Percentiles rank a stretch among this genome's conserved stretches.
Conservation (phyloP, 345 rosid genomes). For the Gossypium australe region DNA sequence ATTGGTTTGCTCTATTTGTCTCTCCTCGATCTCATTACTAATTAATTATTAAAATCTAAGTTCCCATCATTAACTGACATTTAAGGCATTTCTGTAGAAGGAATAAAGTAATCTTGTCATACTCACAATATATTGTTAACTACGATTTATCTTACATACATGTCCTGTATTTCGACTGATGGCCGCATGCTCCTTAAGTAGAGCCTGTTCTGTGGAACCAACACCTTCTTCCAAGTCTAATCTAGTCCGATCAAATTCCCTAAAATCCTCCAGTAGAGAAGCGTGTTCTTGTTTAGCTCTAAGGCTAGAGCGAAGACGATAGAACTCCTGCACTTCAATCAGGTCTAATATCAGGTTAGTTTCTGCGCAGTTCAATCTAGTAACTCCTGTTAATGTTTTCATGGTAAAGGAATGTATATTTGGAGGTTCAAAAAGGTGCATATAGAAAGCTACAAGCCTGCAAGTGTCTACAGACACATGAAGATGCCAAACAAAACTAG, state of each 20-base stretch:
- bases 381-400: background rate
- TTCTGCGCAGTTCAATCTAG: background rate
- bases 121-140: background rate
- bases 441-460: background rate
- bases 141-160: slow-evolving; percentile 29
- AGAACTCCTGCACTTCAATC: slow-evolving; percentile 82
- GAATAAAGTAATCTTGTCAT: background rate
- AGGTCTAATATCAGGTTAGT: slow-evolving; percentile 24
- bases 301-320: slow-evolving; percentile 82
- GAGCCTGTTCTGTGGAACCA: slow-evolving; percentile 66
- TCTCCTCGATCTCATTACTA: background rate
- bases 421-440: background rate
- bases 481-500: background rate
- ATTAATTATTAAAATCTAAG: slow-evolving; percentile 5
- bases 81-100: background rate
- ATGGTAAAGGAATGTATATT: slow-evolving; percentile 1
- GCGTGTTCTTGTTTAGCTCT: slow-evolving; percentile 93
- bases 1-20: background rate
- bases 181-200: slow-evolving; percentile 76
- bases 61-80: background rate
- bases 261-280: slow-evolving; percentile 88
- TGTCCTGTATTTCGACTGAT: slow-evolving; percentile 81
- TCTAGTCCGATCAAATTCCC: slow-evolving; percentile 88
- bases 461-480: background rate
- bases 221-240: slow-evolving; percentile 87